These are phyloP conservation scores for Camellia lanceoleosa DNA, from an alignment of 148 eudicot genomes.

Conservation along the genomic window DNA sequence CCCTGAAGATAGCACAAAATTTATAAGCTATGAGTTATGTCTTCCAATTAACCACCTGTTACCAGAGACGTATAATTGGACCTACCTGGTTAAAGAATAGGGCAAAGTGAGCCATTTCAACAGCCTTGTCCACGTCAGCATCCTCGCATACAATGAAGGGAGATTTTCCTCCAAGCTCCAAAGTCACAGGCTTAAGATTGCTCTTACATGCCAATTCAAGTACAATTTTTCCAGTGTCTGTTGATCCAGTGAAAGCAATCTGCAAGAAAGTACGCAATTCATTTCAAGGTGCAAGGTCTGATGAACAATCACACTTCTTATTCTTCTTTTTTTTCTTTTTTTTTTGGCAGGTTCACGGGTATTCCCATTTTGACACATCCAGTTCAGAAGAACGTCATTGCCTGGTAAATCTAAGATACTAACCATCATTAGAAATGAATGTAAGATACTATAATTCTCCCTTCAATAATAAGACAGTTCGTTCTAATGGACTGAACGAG, in stretches of 20 bases:
- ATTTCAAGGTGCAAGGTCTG: not conserved
- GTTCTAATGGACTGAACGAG: not conserved
- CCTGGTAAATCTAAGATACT: not conserved
- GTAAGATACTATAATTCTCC: not conserved
- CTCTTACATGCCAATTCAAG: constrained; percentile 52
- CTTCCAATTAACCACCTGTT: not conserved
- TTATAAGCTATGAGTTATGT: not conserved
- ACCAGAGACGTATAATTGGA: not conserved
- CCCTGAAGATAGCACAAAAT: constrained; percentile 44
- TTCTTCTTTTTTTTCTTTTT: not conserved
- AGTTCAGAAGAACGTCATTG: not conserved
- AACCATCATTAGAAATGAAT: not conserved
- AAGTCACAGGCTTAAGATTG: constrained; percentile 55
- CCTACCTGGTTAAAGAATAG: constrained; percentile 64
- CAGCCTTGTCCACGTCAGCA: constrained; percentile 64
- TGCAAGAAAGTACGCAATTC: constrained; percentile 10
- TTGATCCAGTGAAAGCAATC: constrained; percentile 70
- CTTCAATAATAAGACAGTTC: not conserved
- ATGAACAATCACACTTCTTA: not conserved
- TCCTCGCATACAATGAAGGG: constrained; percentile 66
- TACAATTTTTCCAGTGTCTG: constrained; percentile 44
- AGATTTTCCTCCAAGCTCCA: constrained; percentile 74
- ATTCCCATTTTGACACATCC: not conserved
- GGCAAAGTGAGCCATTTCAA: constrained; percentile 61
- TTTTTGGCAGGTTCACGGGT: not conserved